Conservation (phyloP, 345 rosid species). For the Sisymbrium altissimum region DNA sequence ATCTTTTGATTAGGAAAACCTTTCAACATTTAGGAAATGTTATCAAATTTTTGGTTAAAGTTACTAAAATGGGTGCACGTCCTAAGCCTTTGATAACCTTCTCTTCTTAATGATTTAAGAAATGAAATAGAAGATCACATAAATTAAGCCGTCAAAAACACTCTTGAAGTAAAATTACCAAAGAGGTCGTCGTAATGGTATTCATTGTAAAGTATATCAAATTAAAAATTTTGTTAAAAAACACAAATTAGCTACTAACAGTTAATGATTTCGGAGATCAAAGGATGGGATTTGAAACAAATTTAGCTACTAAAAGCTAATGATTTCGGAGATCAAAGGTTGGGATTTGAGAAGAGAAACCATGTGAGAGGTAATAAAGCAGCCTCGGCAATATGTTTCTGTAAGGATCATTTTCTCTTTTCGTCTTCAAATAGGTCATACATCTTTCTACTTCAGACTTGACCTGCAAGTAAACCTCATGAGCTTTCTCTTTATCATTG, state of each 20-base stretch:
- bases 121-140: too few species aligned
- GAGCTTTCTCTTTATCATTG: conserved; percentile 44
- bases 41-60: too few species aligned
- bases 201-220: background rate
- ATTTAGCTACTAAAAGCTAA: background rate
- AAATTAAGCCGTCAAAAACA: too few species aligned
- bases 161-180: background rate
- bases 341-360: conserved; percentile 48
- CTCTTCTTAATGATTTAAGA: too few species aligned
- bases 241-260: background rate
- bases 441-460: conserved; percentile 59
- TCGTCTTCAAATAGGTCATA: conserved; percentile 46
- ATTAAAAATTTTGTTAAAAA: too few species aligned
- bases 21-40: too few species aligned
- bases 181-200: background rate
- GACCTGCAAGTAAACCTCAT: conserved; percentile 46
- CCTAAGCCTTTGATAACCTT: too few species aligned
- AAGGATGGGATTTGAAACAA: conserved; percentile 50
- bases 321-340: conserved; percentile 48
- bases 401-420: conserved; percentile 60
- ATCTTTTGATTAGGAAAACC: too few species aligned
- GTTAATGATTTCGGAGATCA: conserved; percentile 36
- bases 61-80: too few species aligned
- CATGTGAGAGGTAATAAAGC: conserved; percentile 39
- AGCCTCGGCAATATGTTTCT: conserved; percentile 49